These are phyloP conservation scores for Chenopodium quinoa DNA, from an alignment of 148 eudicot genomes.

Conservation along the genomic window DNA sequence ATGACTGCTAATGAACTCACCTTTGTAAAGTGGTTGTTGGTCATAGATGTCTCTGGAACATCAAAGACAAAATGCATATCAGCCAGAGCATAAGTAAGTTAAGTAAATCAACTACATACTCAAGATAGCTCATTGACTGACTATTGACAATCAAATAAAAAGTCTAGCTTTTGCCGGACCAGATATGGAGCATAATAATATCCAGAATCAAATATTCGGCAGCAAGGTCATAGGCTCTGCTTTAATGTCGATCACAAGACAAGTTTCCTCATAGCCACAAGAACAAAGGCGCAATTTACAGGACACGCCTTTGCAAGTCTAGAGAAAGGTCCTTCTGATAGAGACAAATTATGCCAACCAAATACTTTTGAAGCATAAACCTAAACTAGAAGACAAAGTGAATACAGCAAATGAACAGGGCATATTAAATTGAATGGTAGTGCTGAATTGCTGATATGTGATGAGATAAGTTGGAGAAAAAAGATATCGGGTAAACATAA, in stretches of 20 bases:
- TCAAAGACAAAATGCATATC: slow-evolving; percentile 10
- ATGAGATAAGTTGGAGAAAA: background rate
- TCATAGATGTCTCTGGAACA: slow-evolving; percentile 37
- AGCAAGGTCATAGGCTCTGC: background rate
- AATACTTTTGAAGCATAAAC: background rate
- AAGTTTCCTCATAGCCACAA: background rate
- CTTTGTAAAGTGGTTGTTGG: slow-evolving; percentile 34
- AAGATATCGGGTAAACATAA: background rate
- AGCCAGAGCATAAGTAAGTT: slow-evolving; percentile 7
- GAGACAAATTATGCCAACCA: background rate
- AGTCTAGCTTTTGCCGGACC: background rate
- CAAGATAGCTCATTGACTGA: background rate
- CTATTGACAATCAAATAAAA: background rate
- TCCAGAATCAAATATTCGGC: background rate
- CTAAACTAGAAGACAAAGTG: background rate
- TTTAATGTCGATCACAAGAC: background rate
- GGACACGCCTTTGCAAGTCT: background rate
- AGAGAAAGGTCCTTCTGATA: too few relatives aligned
- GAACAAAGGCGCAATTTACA: background rate
- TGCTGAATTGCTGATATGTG: too few relatives aligned
- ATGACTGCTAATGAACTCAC: slow-evolving; percentile 19
- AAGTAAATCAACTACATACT: background rate
- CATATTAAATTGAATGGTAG: background rate
- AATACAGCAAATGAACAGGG: background rate
- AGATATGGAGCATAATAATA: background rate